Conservation (phyloP, 78 protist genomes). For the Emiliania huxleyi region DNA sequence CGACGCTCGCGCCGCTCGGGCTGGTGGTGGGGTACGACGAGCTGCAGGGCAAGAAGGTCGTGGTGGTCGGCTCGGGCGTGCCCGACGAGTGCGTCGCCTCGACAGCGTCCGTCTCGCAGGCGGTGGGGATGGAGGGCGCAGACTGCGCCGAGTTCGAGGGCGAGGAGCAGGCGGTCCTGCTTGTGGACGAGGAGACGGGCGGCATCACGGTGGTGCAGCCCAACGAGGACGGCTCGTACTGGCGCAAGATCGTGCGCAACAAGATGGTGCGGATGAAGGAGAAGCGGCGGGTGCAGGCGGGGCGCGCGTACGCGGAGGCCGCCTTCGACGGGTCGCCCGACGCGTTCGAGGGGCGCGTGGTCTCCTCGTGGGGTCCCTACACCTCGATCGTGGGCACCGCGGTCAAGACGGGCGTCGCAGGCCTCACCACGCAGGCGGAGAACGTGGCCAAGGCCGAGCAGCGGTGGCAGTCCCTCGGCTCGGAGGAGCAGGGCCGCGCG, state of each 20-base stretch:
- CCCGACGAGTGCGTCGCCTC: not conserved
- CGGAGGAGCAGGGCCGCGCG: no score
- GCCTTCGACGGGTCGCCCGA: no score
- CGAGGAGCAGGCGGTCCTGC: not conserved
- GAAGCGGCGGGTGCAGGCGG: slow-evolving; percentile 28
- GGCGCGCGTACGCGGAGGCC: not conserved
- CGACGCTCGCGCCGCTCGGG: slow-evolving; percentile 42
- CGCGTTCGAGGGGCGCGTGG: not conserved
- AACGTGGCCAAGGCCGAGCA: no score
- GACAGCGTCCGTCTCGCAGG: not conserved
- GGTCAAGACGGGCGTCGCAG: no score
- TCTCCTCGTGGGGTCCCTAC: slow-evolving; percentile 35
- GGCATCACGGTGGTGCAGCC: slow-evolving; percentile 23
- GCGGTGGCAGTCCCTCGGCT: no score
- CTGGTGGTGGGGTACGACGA: not conserved
- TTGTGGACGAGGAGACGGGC: not conserved
- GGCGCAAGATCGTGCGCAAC: slow-evolving; percentile 42
- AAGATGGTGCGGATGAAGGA: slow-evolving; percentile 34
- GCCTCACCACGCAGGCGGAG: no score
- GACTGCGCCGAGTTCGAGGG: not conserved
- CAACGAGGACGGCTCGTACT: slow-evolving; percentile 46
- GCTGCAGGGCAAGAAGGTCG: not conserved
- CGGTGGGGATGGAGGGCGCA: not conserved
- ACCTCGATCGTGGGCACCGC: not conserved
- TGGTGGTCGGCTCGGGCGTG: not conserved